phyloP scores from a whole-genome alignment of 2,329 filamentous ascomycete genomes.

The Scopulariopsis brevicaulis region DNA sequence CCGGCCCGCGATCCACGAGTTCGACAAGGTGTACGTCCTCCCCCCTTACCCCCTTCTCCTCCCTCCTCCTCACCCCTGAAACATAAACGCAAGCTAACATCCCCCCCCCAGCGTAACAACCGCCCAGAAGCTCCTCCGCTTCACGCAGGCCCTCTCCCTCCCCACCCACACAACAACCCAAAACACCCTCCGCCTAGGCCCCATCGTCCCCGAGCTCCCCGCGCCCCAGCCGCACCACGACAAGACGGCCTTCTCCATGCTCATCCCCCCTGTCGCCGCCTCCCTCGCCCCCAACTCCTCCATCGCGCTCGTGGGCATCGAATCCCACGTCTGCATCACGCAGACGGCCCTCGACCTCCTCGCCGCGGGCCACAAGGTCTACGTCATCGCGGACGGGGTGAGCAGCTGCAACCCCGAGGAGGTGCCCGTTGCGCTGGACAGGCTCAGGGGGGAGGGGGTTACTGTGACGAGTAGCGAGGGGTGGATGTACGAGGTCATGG shows the following conservation, averaged over 20 bases:
- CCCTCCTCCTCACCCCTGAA: neutral
- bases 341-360: conserved; percentile 83
- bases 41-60: neutral
- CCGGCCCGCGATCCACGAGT: conserved; percentile 70
- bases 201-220: conserved; percentile 63
- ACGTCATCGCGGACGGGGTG: conserved; percentile 80
- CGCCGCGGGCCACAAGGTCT: conserved; percentile 65
- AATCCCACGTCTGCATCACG: conserved; percentile 87
- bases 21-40: conserved; percentile 58
- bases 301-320: conserved; percentile 79
- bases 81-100: too few relatives aligned
- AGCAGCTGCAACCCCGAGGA: conserved; percentile 79
- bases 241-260: conserved; percentile 89
- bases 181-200: conserved; percentile 64
- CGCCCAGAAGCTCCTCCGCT: conserved; percentile 56
- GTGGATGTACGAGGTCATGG: conserved; percentile 80
- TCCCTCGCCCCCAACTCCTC: conserved; percentile 23
- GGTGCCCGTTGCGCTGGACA: conserved; percentile 63
- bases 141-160: conserved; percentile 54
- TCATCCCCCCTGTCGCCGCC: conserved; percentile 52
- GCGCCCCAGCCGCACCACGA: conserved; percentile 45
- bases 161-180: conserved; percentile 84
- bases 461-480: conserved; percentile 80
- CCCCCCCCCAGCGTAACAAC: conserved; percentile 44
- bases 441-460: conserved; percentile 66